A percentile compares a stretch with the other conserved stretches of the same genome.
Evolutionary conservation across 768 basidiomycete species (phyloP).

Genomic region (Lentinula boryana): DNA sequence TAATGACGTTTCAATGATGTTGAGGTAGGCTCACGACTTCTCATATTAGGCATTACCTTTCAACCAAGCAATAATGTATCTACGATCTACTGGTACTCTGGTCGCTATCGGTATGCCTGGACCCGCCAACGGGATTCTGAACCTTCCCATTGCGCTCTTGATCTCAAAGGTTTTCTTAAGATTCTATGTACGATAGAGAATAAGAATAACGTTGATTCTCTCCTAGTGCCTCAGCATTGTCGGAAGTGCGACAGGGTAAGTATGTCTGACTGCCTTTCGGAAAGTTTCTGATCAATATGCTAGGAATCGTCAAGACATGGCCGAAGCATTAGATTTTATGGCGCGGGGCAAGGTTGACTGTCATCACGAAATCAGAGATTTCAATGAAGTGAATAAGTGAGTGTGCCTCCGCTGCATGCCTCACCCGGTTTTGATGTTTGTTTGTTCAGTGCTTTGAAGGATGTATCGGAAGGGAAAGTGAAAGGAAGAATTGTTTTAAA

Average conservation of each 20-base stretch:
- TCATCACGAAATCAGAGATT: slow-evolving; percentile 3
- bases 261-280: background rate
- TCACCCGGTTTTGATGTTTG: background rate
- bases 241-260: slow-evolving; percentile 34
- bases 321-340: slow-evolving; percentile 47
- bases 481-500: slow-evolving; percentile 6
- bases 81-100: slow-evolving; percentile 61
- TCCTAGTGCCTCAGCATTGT: slow-evolving; percentile 36
- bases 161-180: slow-evolving; percentile 27
- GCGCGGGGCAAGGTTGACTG: slow-evolving; percentile 5
- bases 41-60: slow-evolving; percentile 11
- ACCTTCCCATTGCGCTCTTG: slow-evolving; percentile 39
- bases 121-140: slow-evolving; percentile 39
- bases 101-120: slow-evolving; percentile 65
- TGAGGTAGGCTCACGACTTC: background rate
- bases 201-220: background rate
- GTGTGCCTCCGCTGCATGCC: background rate
- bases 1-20: background rate
- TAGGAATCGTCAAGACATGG: slow-evolving; percentile 71
- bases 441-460: background rate
- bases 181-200: background rate
- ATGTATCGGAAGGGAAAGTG: background rate
- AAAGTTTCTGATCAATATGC: slow-evolving; percentile 1
- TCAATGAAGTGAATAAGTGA: slow-evolving; percentile 4
- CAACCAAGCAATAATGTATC: slow-evolving; percentile 59